Evolutionary conservation across 2,329 filamentous ascomycete genomes (phyloP), one percentile per base, ranked within the genome.

Genomic region (Pezicula carpinea): DNA sequence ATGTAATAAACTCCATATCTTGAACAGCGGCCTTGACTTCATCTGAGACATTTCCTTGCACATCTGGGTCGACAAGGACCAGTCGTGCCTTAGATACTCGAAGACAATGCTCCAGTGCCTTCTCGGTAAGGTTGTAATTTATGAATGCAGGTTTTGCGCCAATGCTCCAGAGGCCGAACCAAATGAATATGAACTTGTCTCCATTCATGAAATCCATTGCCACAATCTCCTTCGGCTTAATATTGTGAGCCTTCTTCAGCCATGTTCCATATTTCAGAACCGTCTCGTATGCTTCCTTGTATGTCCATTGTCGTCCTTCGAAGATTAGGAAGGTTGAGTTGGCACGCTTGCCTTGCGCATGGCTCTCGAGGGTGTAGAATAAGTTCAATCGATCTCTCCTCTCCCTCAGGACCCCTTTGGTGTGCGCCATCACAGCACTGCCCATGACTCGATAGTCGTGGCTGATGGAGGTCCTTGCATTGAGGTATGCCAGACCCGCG

Each of bases 101-200:
- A 38, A 95, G 72, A 55, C 87, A 92, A 66, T 96, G 89, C 3
- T 79, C 65, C 51, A 96, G 70, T 0, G 88, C 75, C 22, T 84
- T 79, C 11, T 82, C 84, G 0, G 77, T 75, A 41, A 95, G 70
- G 62, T 93, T 93, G 67, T 91, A 92, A 67, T 96, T 96, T 68
- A 95, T 85, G 57, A 93, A 89, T 0, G 89, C 89, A 0, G 89
- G 89, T 47, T 82, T 82, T 0, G 87, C 89, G 10, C 90, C 90
- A 49, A 95, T 81, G 23, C 83, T 81, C 89, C 89, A 95, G 26
- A 95, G 67, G 0, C 84, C 89, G 46, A 91, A 72, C 75, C 83
- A 80, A 35, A 95, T 53, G 62, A 91, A 87, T 22, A 92, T 60
- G 59, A 89, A 92, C 3, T 77, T 75, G n/a, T 89, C 82, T 34